phyloP scores from a whole-genome alignment of 2,329 filamentous ascomycete genomes.

The Hypoxylon sp. region DNA sequence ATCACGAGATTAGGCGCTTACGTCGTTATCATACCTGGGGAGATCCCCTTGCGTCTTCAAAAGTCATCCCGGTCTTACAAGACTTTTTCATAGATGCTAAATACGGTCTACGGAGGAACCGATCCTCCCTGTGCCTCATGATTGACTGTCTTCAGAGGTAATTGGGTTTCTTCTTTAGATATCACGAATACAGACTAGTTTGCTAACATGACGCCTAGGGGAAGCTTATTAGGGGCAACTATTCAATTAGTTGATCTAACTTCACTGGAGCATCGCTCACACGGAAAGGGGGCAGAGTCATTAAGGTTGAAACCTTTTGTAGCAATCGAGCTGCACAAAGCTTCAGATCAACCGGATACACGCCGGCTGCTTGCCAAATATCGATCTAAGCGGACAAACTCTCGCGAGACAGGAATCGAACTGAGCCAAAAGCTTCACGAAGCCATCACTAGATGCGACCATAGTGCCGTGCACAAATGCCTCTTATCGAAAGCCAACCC shows the following conservation, averaged over 20 bases:
- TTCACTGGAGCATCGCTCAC: conserved; percentile 11
- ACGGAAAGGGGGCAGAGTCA: conserved; percentile 27
- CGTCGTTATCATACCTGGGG: conserved; percentile 41
- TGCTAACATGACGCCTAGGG: conserved; percentile 25
- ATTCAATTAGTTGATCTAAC: conserved; percentile 40
- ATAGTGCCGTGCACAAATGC: conserved; percentile 41
- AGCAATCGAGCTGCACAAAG: conserved; percentile 36
- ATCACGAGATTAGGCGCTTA: conserved; percentile 39
- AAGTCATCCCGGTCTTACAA: conserved; percentile 39
- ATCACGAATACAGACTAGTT: not conserved
- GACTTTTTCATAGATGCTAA: conserved; percentile 45
- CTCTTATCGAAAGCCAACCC: conserved; percentile 44
- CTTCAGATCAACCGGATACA: conserved; percentile 32
- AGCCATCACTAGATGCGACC: conserved; percentile 39
- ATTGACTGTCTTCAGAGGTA: conserved; percentile 49
- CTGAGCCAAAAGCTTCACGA: conserved; percentile 43
- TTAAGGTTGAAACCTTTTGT: conserved; percentile 42
- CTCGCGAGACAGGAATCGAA: conserved; percentile 29
- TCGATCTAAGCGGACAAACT: conserved; percentile 29
- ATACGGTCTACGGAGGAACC: conserved; percentile 41
- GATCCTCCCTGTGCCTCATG: conserved; percentile 45
- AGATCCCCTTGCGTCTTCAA: conserved; percentile 41
- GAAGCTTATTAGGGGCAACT: conserved; percentile 37
- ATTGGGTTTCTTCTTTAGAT: not conserved
- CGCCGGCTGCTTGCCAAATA: conserved; percentile 43